Evolutionary conservation across 2,329 filamentous ascomycete genomes (phyloP).

Genomic region (Cladobotryum protrusum): DNA sequence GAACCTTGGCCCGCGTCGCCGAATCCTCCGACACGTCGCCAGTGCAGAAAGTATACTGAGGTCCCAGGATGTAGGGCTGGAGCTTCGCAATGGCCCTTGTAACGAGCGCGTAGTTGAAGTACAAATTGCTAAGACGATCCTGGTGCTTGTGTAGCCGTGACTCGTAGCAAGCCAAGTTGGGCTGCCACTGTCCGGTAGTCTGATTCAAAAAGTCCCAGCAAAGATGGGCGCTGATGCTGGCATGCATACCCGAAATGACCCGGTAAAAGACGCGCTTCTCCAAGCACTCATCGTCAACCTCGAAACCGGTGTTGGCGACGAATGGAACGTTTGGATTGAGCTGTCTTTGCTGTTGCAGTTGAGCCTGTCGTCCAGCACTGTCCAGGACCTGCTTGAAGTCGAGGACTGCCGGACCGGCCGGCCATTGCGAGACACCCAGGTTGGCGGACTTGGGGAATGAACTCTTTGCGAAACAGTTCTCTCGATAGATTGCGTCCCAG

Average conservation of each 20-base stretch:
- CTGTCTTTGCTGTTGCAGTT: slow-evolving; percentile 47
- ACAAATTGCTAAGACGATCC: slow-evolving; percentile 92
- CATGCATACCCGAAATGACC: slow-evolving; percentile 94
- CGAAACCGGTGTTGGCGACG: slow-evolving; percentile 58
- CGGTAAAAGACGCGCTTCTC: slow-evolving; percentile 99
- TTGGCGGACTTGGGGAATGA: slow-evolving; percentile 56
- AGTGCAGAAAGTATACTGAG: slow-evolving; percentile 82
- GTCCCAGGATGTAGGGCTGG: slow-evolving; percentile 62
- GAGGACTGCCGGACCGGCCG: slow-evolving; percentile 48
- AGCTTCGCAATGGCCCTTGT: slow-evolving; percentile 88
- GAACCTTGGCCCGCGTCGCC: slow-evolving; percentile 73
- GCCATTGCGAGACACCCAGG: slow-evolving; percentile 39
- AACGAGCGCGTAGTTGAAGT: slow-evolving; percentile 98
- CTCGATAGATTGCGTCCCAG: slow-evolving; percentile 93
- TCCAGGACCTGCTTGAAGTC: slow-evolving; percentile 58
- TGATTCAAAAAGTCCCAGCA: slow-evolving; percentile 97
- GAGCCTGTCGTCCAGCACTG: slow-evolving; percentile 52
- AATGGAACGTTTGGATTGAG: slow-evolving; percentile 49
- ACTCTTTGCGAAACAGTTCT: slow-evolving; percentile 84
- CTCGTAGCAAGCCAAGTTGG: slow-evolving; percentile 85
- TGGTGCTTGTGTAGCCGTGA: slow-evolving; percentile 76
- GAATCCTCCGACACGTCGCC: slow-evolving; percentile 75
- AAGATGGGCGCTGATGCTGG: slow-evolving; percentile 91
- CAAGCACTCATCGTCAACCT: slow-evolving; percentile 84
- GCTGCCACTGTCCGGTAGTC: slow-evolving; percentile 86